Base-by-base conservation (phyloP, 257 asterid genomes). In the Primulina huaijiensis region DNA sequence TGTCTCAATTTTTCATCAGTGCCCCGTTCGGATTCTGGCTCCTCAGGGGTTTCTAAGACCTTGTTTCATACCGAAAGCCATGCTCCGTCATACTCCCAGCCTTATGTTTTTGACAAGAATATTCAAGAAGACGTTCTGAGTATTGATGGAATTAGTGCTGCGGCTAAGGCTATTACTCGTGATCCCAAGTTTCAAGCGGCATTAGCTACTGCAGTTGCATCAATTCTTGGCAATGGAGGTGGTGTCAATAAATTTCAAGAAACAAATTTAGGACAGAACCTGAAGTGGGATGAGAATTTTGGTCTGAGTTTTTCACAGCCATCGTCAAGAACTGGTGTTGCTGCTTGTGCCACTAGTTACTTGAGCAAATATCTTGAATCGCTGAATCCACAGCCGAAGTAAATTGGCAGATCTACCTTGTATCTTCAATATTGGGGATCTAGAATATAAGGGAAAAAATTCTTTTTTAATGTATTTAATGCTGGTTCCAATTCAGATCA, bases 171-270 rank as follows among this genome's bases (percentile, higher is more conserved):
- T 27, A 77, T 82, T 10, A 60, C 82, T 29, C 33, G 37, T 8
- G 78, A 82, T 76, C 84, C 84, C 1, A 64, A 3, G 0, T 80
- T 83, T 23, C 87, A 67, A 46, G 69, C 87, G 1, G 87, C 85
- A 3, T 75, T 83, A 46, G 78, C 81, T 14, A 81, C 81, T 23
- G 85, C 81, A 3, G 70, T 83, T 35, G 60, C 83, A 19, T 80
- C 87, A 1, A 27, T 83, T 60, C 76, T 83, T 20, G 80, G 82
- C 30, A 78, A 61, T 43, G 70, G 64, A 25, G 19, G 27, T 21
- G 55, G 55, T 43, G 55, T 43, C 19, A 43, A 14, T 43, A 63
- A 60, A 56, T 59, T 1, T 61, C 67, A 66, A 34, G 83, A 72
- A 63, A 66, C 65, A 46, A 78, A 73, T 38, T 70, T 76, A 8